Evolutionary conservation across 2,329 filamentous ascomycete species (phyloP), one percentile per base, ranked within the genome.

Genomic region (Teratosphaeria epicoccoides): DNA sequence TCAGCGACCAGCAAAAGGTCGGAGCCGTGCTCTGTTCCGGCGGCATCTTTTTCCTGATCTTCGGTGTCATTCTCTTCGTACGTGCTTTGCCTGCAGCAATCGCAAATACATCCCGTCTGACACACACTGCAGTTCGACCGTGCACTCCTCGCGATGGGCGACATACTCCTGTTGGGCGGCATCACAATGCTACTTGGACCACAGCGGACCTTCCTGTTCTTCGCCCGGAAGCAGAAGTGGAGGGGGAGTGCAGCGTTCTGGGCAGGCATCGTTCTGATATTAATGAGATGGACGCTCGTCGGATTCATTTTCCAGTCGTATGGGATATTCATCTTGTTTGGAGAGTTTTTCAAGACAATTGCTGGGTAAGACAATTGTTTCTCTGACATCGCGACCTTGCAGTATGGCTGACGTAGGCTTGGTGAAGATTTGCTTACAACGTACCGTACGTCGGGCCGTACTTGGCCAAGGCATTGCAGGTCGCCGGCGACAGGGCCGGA

Each of bases 101-200:
- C 23, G n/a, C 24, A 17, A 14, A 46, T 6, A 9, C 22, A 17
- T 11, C 12, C 12, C 72, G 97, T 98, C 76, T 40, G 33, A 40
- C 33, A 6, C 9, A 7, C 4, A 5, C 7, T 40, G 20, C 33
- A 40, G 33, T 98, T 98, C 75, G 93, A 98, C 73, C 83, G 93
- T 59, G 88, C 93, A 65, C 90, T 97, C 88, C 82, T 98, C 52
- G 91, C 91, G 61, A 97, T 97, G 93, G 93, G 93, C 73, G 97
- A 97, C 67, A 94, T 98, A 70, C 88, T 98, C 69, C 97, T 98
- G 78, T 82, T 98, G 50, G 88, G 95, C 73, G 93, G 93, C 69
- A 82, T 98, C 24, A 95, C 90, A 25, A 85, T 97, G 54, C 94
- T 97, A 63, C 95, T 98, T 72, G 93, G 93, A 43, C 80, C 88